Percentiles rank a stretch among this genome's conserved stretches.
phyloP scores from a whole-genome alignment of 371 early-diverging fungal species.

The Dichotomocladium elegans region DNA sequence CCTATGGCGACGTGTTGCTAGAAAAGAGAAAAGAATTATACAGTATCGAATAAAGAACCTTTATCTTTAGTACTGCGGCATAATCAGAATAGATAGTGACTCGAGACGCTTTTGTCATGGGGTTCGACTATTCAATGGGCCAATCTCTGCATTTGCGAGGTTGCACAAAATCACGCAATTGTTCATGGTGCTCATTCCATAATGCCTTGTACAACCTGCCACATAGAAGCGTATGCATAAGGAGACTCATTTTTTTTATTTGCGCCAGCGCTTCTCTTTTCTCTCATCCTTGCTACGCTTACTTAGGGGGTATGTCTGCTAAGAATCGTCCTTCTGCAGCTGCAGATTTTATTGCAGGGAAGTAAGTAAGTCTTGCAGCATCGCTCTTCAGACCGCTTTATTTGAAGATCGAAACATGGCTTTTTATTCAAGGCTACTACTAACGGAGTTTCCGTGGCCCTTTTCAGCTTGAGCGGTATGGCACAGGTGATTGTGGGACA shows the following conservation, averaged over 20 bases:
- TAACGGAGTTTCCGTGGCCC: background rate
- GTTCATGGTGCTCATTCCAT: background rate
- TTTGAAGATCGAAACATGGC: background rate
- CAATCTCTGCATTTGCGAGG: too few species aligned
- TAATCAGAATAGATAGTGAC: too few species aligned
- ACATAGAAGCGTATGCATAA: too few species aligned
- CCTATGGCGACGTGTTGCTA: too few species aligned
- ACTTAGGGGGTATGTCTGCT: too few species aligned
- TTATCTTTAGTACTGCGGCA: too few species aligned
- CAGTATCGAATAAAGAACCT: too few species aligned
- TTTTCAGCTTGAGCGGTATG: slow-evolving; percentile 33
- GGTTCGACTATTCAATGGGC: too few species aligned
- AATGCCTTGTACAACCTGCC: too few species aligned
- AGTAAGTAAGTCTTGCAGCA: slow-evolving; percentile 21
- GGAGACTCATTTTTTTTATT: background rate
- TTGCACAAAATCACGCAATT: slow-evolving; percentile 11
- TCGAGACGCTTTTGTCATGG: too few species aligned
- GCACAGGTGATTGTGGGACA: slow-evolving; percentile 43
- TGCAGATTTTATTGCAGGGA: slow-evolving; percentile 48
- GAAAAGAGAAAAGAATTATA: too few species aligned
- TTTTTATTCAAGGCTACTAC: background rate
- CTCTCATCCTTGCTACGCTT: too few species aligned
- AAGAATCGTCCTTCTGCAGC: slow-evolving; percentile 20
- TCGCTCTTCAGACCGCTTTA: background rate
- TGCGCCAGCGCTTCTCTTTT: background rate